Conservation (phyloP, 805 yeast species). For the Suhomyces prunicola region DNA sequence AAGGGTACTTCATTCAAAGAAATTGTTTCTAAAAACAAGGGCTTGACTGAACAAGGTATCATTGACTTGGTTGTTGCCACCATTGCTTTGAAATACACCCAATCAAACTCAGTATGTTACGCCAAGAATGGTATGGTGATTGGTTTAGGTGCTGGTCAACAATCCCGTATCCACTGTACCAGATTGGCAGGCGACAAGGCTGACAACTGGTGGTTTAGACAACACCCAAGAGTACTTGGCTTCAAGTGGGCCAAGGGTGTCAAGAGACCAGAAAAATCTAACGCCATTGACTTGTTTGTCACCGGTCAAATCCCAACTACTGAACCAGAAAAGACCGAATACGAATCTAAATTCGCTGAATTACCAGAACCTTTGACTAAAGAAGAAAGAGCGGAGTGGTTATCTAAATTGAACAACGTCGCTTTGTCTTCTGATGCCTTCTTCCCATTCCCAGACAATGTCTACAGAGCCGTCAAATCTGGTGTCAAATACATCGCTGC, state of each 20-base stretch:
- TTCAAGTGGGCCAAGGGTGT: slow-evolving; percentile 98
- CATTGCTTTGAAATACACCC: slow-evolving; percentile 94
- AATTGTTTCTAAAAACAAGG: slow-evolving; percentile 83
- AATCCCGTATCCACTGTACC: slow-evolving; percentile 98
- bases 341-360: slow-evolving; percentile 80
- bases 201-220: slow-evolving; percentile 99
- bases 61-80: slow-evolving; percentile 96
- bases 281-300: slow-evolving; percentile 93
- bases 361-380: slow-evolving; percentile 80
- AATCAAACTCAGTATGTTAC: slow-evolving; percentile 96
- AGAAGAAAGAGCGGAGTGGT: slow-evolving; percentile 87
- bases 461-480: slow-evolving; percentile 93
- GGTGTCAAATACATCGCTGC: slow-evolving; percentile 97
- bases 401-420: slow-evolving; percentile 72
- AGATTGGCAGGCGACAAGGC: slow-evolving; percentile 99
- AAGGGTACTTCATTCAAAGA: slow-evolving; percentile 88
- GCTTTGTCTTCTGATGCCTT: slow-evolving; percentile 96
- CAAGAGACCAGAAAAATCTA: slow-evolving; percentile 97
- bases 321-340: slow-evolving; percentile 92
- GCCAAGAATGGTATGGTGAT: slow-evolving; percentile 99
- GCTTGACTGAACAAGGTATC: slow-evolving; percentile 85
- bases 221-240: slow-evolving; percentile 89
- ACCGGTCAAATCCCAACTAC: slow-evolving; percentile 85
- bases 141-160: slow-evolving; percentile 99
- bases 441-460: slow-evolving; percentile 99